A percentile compares a stretch with the other conserved stretches of the same genome.
Conservation (phyloP, 208 protist genomes). For the Crithidia acanthocephali region DNA sequence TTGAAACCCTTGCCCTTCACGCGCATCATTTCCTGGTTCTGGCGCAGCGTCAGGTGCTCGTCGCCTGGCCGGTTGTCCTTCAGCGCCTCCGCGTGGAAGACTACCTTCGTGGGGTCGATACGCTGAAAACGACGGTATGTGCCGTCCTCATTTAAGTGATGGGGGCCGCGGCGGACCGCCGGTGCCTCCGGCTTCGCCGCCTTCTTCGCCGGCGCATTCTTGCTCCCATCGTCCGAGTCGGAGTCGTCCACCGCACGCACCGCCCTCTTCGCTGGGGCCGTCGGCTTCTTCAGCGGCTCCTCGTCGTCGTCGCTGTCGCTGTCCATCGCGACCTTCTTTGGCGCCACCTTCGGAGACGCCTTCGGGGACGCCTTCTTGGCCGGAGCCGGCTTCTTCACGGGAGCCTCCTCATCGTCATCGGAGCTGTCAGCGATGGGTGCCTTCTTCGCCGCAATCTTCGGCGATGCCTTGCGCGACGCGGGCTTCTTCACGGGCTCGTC, state of each 20-base stretch:
- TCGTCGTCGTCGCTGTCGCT: background rate
- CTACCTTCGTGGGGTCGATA: constrained; percentile 76
- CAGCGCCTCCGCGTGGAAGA: constrained; percentile 60
- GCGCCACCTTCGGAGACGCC: constrained; percentile 32
- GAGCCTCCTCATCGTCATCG: constrained; percentile 60
- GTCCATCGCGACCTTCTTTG: constrained; percentile 31
- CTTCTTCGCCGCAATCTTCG: constrained; percentile 57
- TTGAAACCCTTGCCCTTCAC: constrained; percentile 88
- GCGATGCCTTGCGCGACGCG: constrained; percentile 31
- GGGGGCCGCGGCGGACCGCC: constrained; percentile 18
- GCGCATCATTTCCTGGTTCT: constrained; percentile 92
- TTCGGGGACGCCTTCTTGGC: constrained; percentile 16
- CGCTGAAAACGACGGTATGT: constrained; percentile 73
- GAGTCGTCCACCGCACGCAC: constrained; percentile 27
- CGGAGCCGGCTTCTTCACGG: constrained; percentile 41
- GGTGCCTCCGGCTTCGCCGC: constrained; percentile 16
- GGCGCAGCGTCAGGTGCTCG: constrained; percentile 71
- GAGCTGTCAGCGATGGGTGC: constrained; percentile 49
- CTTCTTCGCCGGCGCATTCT: constrained; percentile 23
- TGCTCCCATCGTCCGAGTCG: constrained; percentile 9
- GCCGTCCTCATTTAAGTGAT: constrained; percentile 50
- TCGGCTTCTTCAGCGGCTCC: constrained; percentile 34
- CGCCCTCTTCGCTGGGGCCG: constrained; percentile 11
- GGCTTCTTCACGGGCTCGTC: constrained; percentile 45
- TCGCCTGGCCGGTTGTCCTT: constrained; percentile 67